Base-by-base conservation (phyloP, 257 asterid species). In the Parsonsia alboflavescens region DNA sequence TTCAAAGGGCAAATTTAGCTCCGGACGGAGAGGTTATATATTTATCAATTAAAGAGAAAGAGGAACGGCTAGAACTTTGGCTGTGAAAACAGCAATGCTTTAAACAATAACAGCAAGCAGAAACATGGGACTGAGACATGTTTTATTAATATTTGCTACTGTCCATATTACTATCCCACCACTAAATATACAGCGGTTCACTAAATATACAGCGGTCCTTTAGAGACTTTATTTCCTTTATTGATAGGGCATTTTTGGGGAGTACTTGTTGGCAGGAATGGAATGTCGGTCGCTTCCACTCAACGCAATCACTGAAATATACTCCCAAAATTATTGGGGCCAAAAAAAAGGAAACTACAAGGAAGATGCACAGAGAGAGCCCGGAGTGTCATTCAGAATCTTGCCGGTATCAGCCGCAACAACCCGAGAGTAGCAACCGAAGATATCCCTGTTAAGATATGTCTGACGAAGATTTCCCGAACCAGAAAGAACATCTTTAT, bases 401-500 rank as follows among this genome's bases (percentile, higher is more conserved):
- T 56, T 61, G 22, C 96, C 96, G 67, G 62, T 67, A 1, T 76
- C 79, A 28, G 89, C 94, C 52, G 78, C 74, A 78, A 90, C 79
- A 16, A 9, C 50, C 73, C 90, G 50, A 0, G 71, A 75, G 67
- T 86, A 94, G 86, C 97, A 92, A 6, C 77, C 84, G 0, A 5
- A 49, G 15, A 70, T 76, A 62, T 81, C 89, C 77, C 69, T 42
- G 74, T 73, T 82, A 5, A 66, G 26, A 39, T 89, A 90, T 21
- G 58, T 80, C 48, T 91, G 95, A 6, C 33, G 56, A 10, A 91
- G 88, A 19, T 70, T 79, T 15, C 89, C 95, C 1, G 77, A 73
- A 46, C 97, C 97, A 45, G 89, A 82, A 69, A 94, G 71, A 52
- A 90, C 95, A 71, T 84, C 84, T 3, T 85, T 78, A 56, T 82